phyloP scores from a whole-genome alignment of 768 basidiomycete species.

The Lentinula guzmanii region DNA sequence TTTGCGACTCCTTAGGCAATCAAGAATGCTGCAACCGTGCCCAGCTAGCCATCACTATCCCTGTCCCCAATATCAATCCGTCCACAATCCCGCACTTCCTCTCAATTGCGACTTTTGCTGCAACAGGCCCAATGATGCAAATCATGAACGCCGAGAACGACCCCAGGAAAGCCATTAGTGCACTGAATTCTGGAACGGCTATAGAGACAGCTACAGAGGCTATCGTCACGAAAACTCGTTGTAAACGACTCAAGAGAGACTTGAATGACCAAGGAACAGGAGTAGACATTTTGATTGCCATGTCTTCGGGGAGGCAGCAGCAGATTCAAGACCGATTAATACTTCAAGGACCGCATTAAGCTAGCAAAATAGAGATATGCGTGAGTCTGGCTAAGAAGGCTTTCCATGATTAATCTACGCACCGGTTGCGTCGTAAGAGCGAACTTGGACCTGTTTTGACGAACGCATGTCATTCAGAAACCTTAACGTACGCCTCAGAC shows the following conservation, averaged over 20 bases:
- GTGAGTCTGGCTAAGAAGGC: neutral
- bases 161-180: constrained; percentile 86
- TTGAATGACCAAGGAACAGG: constrained; percentile 25
- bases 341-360: constrained; percentile 81
- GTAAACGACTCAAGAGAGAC: constrained; percentile 38
- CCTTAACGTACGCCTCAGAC: neutral
- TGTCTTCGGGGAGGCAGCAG: constrained; percentile 29
- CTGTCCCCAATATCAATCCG: constrained; percentile 42
- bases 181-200: constrained; percentile 71
- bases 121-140: constrained; percentile 72
- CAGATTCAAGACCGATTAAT: constrained; percentile 59
- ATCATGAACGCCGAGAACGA: constrained; percentile 79
- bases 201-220: constrained; percentile 68
- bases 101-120: constrained; percentile 59
- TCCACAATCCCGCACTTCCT: constrained; percentile 47
- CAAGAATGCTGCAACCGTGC: constrained; percentile 62
- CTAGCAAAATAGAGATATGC: constrained; percentile 24
- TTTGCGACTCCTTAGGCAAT: constrained; percentile 15
- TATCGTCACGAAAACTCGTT: constrained; percentile 52
- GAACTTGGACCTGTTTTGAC: constrained; percentile 66
- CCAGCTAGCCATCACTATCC: constrained; percentile 66
- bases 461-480: constrained; percentile 9
- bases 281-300: constrained; percentile 22
- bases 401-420: constrained; percentile 18
- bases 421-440: constrained; percentile 79